These are phyloP conservation scores for Emmonsiellopsis sp. DNA, from an alignment of 2,329 filamentous ascomycete genomes.

Conservation along the genomic window DNA sequence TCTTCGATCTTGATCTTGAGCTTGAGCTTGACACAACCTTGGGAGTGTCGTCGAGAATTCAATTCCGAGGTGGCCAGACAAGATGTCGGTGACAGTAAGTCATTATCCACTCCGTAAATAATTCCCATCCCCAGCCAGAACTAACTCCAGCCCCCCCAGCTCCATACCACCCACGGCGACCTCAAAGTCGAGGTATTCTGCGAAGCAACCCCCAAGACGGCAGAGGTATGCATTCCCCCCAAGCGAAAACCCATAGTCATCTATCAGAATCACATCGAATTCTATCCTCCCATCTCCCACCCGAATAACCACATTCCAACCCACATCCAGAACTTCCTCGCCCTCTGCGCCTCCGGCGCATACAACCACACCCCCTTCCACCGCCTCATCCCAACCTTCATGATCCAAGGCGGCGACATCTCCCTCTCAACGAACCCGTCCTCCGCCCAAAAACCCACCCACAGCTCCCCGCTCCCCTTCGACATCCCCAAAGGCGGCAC, in stretches of 20 bases:
- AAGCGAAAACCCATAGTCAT: background rate
- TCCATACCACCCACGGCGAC: slow-evolving; percentile 82
- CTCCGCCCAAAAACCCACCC: slow-evolving; percentile 27
- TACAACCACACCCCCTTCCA: slow-evolving; percentile 56
- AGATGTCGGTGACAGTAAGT: slow-evolving; percentile 12
- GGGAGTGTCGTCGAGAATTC: background rate
- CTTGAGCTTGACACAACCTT: background rate
- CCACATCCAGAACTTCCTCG: slow-evolving; percentile 50
- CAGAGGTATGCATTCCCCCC: slow-evolving; percentile 50
- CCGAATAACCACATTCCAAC: background rate
- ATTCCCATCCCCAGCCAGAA: background rate
- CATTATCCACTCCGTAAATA: background rate
- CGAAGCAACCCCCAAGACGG: slow-evolving; percentile 85
- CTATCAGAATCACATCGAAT: no score
- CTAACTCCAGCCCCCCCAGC: slow-evolving; percentile 21
- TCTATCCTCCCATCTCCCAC: background rate
- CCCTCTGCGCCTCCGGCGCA: slow-evolving; percentile 51
- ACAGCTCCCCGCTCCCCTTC: slow-evolving; percentile 30
- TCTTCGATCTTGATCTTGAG: background rate
- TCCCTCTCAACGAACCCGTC: slow-evolving; percentile 34
- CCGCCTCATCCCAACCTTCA: slow-evolving; percentile 54
- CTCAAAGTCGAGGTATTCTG: slow-evolving; percentile 96
- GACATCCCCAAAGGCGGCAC: slow-evolving; percentile 46
- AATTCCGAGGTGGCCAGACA: background rate
- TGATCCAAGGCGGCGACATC: slow-evolving; percentile 52